These are phyloP conservation scores for Boletus edulis DNA, from an alignment of 768 basidiomycete genomes.

Conservation along the genomic window DNA sequence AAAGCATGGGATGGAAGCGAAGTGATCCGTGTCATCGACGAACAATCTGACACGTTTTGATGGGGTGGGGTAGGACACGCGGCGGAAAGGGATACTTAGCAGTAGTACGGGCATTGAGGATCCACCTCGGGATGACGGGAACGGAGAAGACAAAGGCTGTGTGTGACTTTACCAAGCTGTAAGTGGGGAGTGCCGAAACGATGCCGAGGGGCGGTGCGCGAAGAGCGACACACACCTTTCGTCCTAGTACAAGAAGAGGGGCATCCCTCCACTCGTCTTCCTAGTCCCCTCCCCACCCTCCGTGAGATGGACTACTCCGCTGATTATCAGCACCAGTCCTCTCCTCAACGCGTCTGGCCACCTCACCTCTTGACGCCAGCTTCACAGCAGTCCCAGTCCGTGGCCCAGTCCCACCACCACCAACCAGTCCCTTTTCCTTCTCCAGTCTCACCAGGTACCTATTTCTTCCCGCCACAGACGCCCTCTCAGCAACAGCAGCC, in stretches of 20 bases:
- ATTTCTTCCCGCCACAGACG: constrained; percentile 19
- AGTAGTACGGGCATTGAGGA: no score
- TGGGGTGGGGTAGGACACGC: constrained; percentile 22
- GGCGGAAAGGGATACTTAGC: no score
- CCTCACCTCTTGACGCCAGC: constrained; percentile 14
- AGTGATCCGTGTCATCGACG: not conserved
- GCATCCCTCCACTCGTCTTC: not conserved
- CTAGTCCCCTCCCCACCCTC: not conserved
- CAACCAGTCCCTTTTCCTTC: constrained; percentile 22
- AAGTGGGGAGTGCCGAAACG: constrained; percentile 1
- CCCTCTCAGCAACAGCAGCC: constrained; percentile 16
- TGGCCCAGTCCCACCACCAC: no score
- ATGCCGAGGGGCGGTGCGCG: constrained; percentile 16
- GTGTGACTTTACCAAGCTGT: constrained; percentile 15
- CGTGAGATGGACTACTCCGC: constrained; percentile 22
- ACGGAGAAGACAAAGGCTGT: not conserved
- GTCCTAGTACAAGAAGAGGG: constrained; percentile 12
- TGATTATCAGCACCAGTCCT: constrained; percentile 33
- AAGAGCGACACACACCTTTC: no score
- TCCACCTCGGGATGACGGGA: constrained; percentile 3
- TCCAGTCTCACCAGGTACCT: constrained; percentile 24
- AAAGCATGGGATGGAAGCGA: not conserved
- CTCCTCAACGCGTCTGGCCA: constrained; percentile 27
- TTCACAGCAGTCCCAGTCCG: not conserved
- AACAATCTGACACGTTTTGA: constrained; percentile 25